phyloP scores from a whole-genome alignment of 768 basidiomycete species.

The Mycena floridula region DNA sequence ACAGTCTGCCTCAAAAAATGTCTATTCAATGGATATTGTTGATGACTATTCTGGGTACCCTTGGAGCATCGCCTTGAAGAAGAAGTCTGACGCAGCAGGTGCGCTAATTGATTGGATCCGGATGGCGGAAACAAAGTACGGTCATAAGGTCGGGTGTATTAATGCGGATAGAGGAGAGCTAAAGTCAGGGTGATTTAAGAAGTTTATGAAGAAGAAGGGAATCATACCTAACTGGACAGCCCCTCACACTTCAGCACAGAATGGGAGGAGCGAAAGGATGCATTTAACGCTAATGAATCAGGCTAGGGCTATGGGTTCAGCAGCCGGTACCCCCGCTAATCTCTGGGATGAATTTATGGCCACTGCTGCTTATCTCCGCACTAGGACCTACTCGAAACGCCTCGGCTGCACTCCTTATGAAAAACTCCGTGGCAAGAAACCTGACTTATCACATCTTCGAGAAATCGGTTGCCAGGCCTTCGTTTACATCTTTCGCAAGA shows the following conservation, averaged over 20 bases:
- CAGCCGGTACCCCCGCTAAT: too few relatives aligned
- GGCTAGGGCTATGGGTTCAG: too few relatives aligned
- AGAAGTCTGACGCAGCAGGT: too few relatives aligned
- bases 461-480: constrained; percentile 28
- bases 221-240: not conserved
- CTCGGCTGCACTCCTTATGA: constrained; percentile 14
- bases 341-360: not conserved
- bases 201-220: not conserved
- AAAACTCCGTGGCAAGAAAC: constrained; percentile 13
- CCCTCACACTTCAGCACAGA: not conserved
- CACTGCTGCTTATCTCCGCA: not conserved
- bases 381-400: not conserved
- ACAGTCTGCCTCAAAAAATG: not conserved
- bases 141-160: too few relatives aligned
- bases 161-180: not conserved
- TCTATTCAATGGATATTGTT: not conserved
- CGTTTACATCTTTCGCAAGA: constrained; percentile 26
- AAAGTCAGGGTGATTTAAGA: not conserved
- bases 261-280: too few relatives aligned
- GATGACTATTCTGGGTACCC: not conserved
- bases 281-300: too few relatives aligned
- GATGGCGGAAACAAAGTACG: too few relatives aligned
- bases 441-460: constrained; percentile 21
- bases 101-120: too few relatives aligned
- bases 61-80: too few relatives aligned